Evolutionary conservation across 2,329 filamentous ascomycete species (phyloP).

Genomic region (Fusarium nisikadoi): DNA sequence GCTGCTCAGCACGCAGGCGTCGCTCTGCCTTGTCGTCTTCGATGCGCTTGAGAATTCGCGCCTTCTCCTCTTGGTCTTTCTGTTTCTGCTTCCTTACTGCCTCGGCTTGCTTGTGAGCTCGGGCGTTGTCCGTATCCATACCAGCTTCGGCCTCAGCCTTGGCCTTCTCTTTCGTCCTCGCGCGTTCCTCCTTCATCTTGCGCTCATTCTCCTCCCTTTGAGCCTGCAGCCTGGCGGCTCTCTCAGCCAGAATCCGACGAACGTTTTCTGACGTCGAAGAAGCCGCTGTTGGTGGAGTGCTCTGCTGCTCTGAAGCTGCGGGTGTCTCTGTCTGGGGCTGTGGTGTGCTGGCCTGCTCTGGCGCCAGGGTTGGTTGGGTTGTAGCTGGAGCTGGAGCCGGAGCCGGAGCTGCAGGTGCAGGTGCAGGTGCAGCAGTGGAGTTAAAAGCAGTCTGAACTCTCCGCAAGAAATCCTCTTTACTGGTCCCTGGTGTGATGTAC

Average conservation of each 20-base stretch:
- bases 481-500: constrained; percentile 74
- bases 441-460: constrained; percentile 51
- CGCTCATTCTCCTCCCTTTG: constrained; percentile 57
- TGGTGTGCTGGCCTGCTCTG: constrained; percentile 25
- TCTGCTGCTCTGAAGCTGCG: constrained; percentile 27
- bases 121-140: constrained; percentile 44
- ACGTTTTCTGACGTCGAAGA: constrained; percentile 49
- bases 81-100: constrained; percentile 71
- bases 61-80: constrained; percentile 74
- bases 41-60: constrained; percentile 78
- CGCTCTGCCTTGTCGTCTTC: constrained; percentile 80
- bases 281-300: constrained; percentile 29
- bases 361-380: constrained; percentile 17
- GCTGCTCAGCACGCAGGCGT: constrained; percentile 63
- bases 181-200: constrained; percentile 62
- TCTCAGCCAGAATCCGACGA: constrained; percentile 59
- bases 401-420: too few relatives aligned
- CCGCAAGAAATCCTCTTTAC: constrained; percentile 73
- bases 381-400: neutral
- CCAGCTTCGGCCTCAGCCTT: constrained; percentile 54
- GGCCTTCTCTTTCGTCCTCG: constrained; percentile 59
- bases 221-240: constrained; percentile 56
- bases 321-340: constrained; percentile 37
- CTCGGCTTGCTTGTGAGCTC: constrained; percentile 60
- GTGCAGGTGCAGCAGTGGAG: constrained; percentile 31